Evolutionary conservation across 805 yeast species (phyloP), one percentile per base, ranked within the genome.

Genomic region (Suhomyces vadensis): DNA sequence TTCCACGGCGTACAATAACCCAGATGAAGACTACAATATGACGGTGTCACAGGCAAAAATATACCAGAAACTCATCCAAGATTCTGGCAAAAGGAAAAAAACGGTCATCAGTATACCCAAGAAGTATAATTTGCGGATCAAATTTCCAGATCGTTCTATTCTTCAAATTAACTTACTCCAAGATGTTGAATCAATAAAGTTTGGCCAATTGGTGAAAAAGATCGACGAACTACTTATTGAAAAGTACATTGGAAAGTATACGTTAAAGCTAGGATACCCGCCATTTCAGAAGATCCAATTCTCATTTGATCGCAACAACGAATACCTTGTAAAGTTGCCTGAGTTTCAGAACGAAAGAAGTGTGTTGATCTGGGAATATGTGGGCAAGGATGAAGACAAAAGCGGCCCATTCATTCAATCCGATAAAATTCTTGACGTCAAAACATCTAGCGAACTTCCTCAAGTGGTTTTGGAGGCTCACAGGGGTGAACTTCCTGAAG

Each of bases 1-100:
- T 6, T 25, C 50, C 4, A 9, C 42, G 1, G 29, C 46, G 1
- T 71, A 69, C 43, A 73, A 70, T 17, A 71, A 71, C 46, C 74
- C 74, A 3, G 74, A 69, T 13, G 66, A 61, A 27, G 75, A 71
- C 48, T 71, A 71, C 51, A 63, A 67, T 17, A 53, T 71, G 62
- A 67, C 74, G 1, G 52, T 65, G 4, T 42, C 57, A 13, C 75
- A 71, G 48, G 73, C 71, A 2, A 64, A 65, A 44, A 55, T 56
- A 14, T 71, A 71, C 50, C 70, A 65, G 39, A 61, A 64, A 39
- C 47, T 64, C 14, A 60, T 71, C 35, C 58, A 59, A 39, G 54
- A 60, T n/a, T 59, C 65, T 35, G 57, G 49, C 14, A 48, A 44
- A 24, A 33, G 52, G 31, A 53, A 47, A 17, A 43, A 44, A 26